These are phyloP conservation scores for Diplosphaera chodatii DNA, from an alignment of 139 green algal species.

Conservation along the genomic window DNA sequence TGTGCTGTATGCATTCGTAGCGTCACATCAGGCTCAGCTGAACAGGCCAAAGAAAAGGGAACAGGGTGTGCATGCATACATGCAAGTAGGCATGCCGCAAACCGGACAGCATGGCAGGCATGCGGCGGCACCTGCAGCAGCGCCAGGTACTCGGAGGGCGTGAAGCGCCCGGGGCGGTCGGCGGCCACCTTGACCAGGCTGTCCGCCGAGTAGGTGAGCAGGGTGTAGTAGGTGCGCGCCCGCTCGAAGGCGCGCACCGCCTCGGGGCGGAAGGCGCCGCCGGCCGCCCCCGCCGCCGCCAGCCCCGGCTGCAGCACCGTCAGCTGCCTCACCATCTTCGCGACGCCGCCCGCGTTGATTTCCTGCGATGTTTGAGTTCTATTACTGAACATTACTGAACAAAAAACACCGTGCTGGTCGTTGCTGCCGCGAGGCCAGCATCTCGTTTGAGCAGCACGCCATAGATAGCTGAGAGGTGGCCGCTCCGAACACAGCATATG, in stretches of 20 bases:
- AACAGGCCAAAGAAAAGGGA: too few species aligned
- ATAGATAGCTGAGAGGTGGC: too few species aligned
- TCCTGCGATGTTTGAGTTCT: slow-evolving; percentile 28
- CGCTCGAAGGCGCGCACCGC: slow-evolving; percentile 23
- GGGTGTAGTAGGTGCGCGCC: slow-evolving; percentile 30
- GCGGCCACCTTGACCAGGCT: slow-evolving; percentile 39
- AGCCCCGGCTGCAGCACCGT: slow-evolving; percentile 46
- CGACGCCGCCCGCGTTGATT: slow-evolving; percentile 49
- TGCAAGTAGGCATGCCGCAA: too few species aligned
- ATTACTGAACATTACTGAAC: too few species aligned
- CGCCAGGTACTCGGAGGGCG: slow-evolving; percentile 42
- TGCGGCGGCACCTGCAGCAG: slow-evolving; percentile 42
- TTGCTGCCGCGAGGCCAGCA: too few species aligned
- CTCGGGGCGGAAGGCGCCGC: slow-evolving; percentile 10
- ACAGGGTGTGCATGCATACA: too few species aligned
- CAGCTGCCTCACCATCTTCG: slow-evolving; percentile 55
- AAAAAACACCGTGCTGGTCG: too few species aligned
- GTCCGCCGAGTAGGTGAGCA: slow-evolving; percentile 38
- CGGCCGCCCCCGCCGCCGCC: slow-evolving; percentile 11
- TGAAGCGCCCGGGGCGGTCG: slow-evolving; percentile 43
- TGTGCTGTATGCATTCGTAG: too few species aligned
- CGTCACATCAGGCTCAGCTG: too few species aligned
- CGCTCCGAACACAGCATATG: too few species aligned
- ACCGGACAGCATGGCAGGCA: too few species aligned
- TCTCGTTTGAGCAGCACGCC: too few species aligned